Evolutionary conservation across 179 eudicot genomes (phyloP).

Genomic region (Kewa caespitosa): DNA sequence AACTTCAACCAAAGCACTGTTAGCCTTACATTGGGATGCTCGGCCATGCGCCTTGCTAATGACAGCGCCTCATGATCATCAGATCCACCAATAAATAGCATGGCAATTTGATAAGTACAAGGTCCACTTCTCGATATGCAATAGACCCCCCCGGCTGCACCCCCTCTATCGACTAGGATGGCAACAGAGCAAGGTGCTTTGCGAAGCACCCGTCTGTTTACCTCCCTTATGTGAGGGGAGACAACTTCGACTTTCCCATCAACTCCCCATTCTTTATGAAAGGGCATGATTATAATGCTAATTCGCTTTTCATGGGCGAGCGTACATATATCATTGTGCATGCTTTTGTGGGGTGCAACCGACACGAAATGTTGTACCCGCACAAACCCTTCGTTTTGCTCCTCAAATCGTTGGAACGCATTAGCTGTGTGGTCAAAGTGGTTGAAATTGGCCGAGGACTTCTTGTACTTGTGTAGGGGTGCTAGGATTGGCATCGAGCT

Average conservation of each 20-base stretch:
- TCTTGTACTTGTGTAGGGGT: constrained; percentile 27
- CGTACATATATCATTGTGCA: constrained; percentile 42
- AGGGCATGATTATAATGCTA: constrained; percentile 42
- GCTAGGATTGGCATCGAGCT: constrained; percentile 36
- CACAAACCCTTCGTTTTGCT: constrained; percentile 22
- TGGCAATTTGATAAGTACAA: constrained; percentile 20
- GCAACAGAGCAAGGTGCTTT: constrained; percentile 48
- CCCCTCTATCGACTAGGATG: constrained; percentile 35
- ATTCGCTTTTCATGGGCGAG: constrained; percentile 38
- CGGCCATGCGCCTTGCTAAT: constrained; percentile 33
- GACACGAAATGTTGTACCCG: constrained; percentile 39
- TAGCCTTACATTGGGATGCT: constrained; percentile 33
- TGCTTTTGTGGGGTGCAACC: constrained; percentile 32
- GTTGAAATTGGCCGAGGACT: not conserved
- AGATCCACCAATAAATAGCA: constrained; percentile 48
- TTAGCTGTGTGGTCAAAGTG: constrained; percentile 23
- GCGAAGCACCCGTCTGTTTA: constrained; percentile 34
- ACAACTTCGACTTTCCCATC: constrained; percentile 21
- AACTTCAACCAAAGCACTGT: constrained; percentile 35
- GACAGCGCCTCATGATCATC: constrained; percentile 51
- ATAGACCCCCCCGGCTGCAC: not conserved
- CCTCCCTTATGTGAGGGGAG: constrained; percentile 25
- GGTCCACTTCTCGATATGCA: not conserved
- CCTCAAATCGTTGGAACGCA: constrained; percentile 35
- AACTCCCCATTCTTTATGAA: constrained; percentile 30